Evolutionary conservation across 2,329 filamentous ascomycete species (phyloP).

Genomic region (Cladophialophora psammophila): DNA sequence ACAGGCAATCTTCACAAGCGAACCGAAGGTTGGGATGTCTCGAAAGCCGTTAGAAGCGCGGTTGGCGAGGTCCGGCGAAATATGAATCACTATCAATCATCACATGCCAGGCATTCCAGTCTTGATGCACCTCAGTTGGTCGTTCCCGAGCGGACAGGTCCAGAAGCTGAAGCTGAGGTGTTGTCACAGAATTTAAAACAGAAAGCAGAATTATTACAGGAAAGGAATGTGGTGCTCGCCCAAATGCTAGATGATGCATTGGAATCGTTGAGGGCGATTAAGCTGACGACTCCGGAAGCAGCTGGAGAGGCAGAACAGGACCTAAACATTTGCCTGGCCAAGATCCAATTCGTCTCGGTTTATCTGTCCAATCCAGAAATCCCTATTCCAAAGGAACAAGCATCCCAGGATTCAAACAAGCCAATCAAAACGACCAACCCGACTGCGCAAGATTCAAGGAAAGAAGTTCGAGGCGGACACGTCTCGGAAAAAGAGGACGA

Average conservation of each 20-base stretch:
- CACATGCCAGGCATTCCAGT: constrained; percentile 38
- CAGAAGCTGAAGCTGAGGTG: constrained; percentile 12
- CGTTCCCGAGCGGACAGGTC: background rate
- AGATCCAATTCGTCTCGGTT: constrained; percentile 53
- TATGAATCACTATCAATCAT: constrained; percentile 55
- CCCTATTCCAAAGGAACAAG: constrained; percentile 39
- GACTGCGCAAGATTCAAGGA: background rate
- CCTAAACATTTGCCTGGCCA: constrained; percentile 49
- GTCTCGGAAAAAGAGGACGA: background rate
- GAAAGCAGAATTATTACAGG: constrained; percentile 48
- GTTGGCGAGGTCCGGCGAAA: constrained; percentile 56
- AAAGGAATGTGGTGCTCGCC: constrained; percentile 52
- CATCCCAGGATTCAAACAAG: constrained; percentile 1
- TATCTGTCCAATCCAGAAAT: constrained; percentile 52
- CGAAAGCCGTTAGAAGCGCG: constrained; percentile 57
- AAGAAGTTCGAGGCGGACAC: background rate
- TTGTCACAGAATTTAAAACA: constrained; percentile 11
- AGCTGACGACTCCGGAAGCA: constrained; percentile 41
- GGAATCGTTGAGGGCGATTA: constrained; percentile 49
- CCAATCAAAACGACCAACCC: background rate
- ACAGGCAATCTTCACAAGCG: constrained; percentile 57
- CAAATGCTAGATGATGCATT: constrained; percentile 52
- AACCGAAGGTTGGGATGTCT: constrained; percentile 58
- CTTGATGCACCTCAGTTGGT: constrained; percentile 20
- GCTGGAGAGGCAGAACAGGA: constrained; percentile 40